Conservation (phyloP, 768 basidiomycete species). For the Tulasnella sp. region DNA sequence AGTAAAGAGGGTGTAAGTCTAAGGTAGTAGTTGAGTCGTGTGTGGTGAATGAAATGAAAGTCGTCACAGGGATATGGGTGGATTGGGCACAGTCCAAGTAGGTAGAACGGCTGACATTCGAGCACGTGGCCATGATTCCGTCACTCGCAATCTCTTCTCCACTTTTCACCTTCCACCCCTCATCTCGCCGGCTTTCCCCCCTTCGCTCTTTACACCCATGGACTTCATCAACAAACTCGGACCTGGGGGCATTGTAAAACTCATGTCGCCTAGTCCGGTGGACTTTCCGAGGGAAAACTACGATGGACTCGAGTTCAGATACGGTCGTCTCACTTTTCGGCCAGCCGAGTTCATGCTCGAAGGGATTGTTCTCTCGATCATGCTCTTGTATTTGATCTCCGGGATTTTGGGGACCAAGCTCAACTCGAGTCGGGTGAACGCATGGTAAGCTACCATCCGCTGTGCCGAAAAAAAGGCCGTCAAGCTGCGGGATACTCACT, state of each 20-base stretch:
- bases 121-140: not conserved
- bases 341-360: slow-evolving; percentile 75
- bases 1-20: no score
- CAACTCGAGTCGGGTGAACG: slow-evolving; percentile 50
- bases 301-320: slow-evolving; percentile 60
- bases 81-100: not conserved
- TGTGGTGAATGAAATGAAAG: not conserved
- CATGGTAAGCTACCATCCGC: slow-evolving; percentile 39
- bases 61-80: not conserved
- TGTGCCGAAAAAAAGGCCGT: not conserved
- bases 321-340: slow-evolving; percentile 67
- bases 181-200: not conserved
- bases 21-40: not conserved
- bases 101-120: not conserved
- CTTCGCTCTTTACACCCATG: not conserved
- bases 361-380: slow-evolving; percentile 37
- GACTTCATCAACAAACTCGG: not conserved
- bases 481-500: not conserved
- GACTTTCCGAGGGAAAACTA: slow-evolving; percentile 44
- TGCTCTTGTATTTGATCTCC: slow-evolving; percentile 43
- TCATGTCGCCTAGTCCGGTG: slow-evolving; percentile 48
- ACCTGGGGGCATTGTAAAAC: not conserved
- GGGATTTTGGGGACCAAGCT: slow-evolving; percentile 47
- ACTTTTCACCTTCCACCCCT: not conserved
- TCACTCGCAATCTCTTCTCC: not conserved